Base-by-base conservation (phyloP, 129 eudicot species). In the Logfia minima region DNA sequence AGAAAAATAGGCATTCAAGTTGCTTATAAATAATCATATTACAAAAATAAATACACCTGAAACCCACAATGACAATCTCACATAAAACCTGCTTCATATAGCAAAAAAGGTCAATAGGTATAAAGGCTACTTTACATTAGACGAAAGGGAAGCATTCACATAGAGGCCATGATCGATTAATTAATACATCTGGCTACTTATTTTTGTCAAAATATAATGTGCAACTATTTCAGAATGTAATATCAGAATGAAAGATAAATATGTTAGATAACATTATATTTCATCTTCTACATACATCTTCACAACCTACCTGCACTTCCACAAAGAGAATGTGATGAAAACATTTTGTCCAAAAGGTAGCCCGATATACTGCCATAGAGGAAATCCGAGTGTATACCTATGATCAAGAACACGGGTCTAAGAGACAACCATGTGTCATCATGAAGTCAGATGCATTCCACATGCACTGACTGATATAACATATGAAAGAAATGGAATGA, bases 61-160 rank as follows among this genome's bases (percentile, higher is more conserved):
- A 64, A 43, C 71, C 72, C 66, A 45, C 13, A 26, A 11, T 45
- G 19, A 64, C 17, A 7, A 17, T 6, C 26, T 26, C 48, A 61
- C 45, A 64, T 45, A 45, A 19, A 43, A 26, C 19, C 43, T 39
- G 52, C 61, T 45, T 64, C 80, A 64, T 29, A 65, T 19, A 75
- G 32, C 21, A 21, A 4, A 43, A 61, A 28, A 23, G 28, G 31
- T 64, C 32, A 18, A 45, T 19, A 39, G 31, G 45, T 64, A 75
- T 7, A 51, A 21, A 43, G 26, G 61, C 18, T 18, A 76, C 24
- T 37, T 65, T 19, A 53, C 23, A 32, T 66, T 52, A 61, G 4
- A 53, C 8, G 21, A n/a, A 58, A 64, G n/a, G 16, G 63, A 45
- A 66, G 66, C 4, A 76, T 77, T 55, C 80, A 77, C 60, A 68